Conservation (phyloP, 1,139 yeast genomes). For the Candida freyschussii region DNA sequence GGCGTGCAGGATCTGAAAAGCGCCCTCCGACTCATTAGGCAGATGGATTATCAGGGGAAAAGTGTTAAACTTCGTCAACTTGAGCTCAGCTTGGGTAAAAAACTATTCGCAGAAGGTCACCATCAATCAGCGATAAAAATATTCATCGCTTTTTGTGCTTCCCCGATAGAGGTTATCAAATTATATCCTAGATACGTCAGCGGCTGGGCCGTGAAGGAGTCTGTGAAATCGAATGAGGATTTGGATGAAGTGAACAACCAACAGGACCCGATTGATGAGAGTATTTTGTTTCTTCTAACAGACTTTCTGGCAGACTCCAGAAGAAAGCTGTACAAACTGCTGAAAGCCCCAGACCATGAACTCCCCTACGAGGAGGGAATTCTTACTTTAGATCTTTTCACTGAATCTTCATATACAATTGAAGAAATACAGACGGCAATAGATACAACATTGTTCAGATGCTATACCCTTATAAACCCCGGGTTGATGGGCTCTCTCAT, state of each 20-base stretch:
- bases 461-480: slow-evolving; percentile 65
- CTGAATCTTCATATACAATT: slow-evolving; percentile 17
- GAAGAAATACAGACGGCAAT: slow-evolving; percentile 45
- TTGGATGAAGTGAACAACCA: too few relatives aligned
- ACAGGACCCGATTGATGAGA: too few relatives aligned
- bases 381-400: slow-evolving; percentile 20
- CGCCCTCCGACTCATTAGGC: slow-evolving; percentile 39
- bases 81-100: slow-evolving; percentile 38
- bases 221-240: too few relatives aligned
- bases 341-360: slow-evolving; percentile 18
- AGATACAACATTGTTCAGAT: slow-evolving; percentile 75
- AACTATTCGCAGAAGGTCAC: slow-evolving; percentile 30
- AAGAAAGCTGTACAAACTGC: slow-evolving; percentile 37
- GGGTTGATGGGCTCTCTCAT: slow-evolving; percentile 79
- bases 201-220: too few relatives aligned
- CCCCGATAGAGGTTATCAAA: slow-evolving; percentile 46
- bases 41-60: slow-evolving; percentile 30
- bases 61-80: slow-evolving; percentile 38
- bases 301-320: slow-evolving; percentile 51
- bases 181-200: slow-evolving; percentile 36
- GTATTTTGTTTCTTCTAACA: slow-evolving; percentile 50
- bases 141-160: slow-evolving; percentile 51
- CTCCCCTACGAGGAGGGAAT: slow-evolving; percentile 16
- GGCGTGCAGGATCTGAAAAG: slow-evolving; percentile 31
- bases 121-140: slow-evolving; percentile 38